phyloP scores from a whole-genome alignment of 108 stramenopile species.

The Bacterosira constricta region DNA sequence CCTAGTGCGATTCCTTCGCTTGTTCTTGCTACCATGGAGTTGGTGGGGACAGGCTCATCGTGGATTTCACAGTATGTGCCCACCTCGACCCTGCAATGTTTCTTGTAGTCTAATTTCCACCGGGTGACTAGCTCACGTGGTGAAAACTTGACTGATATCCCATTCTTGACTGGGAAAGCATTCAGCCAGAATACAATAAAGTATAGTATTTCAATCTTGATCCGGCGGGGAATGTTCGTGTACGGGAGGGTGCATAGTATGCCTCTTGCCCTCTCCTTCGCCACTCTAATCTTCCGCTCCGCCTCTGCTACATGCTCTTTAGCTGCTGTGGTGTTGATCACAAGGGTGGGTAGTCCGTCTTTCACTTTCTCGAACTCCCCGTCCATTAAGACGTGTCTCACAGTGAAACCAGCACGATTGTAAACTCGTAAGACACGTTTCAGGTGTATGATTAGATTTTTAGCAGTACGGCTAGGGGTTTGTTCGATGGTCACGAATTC shows the following conservation, averaged over 20 bases:
- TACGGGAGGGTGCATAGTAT: constrained; percentile 19
- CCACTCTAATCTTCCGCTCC: no score
- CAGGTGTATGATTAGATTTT: constrained; percentile 18
- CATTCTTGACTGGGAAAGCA: neutral
- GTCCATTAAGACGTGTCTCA: neutral
- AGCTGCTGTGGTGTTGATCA: constrained; percentile 26
- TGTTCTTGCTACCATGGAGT: neutral
- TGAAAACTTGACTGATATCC: neutral
- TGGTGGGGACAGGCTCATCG: neutral
- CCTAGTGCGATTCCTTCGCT: no score
- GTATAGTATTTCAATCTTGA: no score
- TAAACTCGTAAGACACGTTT: neutral
- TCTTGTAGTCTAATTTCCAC: neutral
- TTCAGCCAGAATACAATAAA: no score
- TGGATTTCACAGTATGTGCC: neutral
- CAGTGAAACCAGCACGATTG: neutral
- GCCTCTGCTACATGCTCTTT: constrained; percentile 25
- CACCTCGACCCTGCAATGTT: neutral
- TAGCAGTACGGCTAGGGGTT: constrained; percentile 10
- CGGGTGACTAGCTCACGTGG: neutral
- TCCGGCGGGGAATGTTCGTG: neutral
- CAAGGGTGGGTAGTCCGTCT: neutral
- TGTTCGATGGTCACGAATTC: constrained; percentile 37
- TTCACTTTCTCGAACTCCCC: neutral
- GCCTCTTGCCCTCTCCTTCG: constrained; percentile 23